Conservation (phyloP, 2,329 filamentous ascomycete genomes). For the Diaporthe longicolla region DNA sequence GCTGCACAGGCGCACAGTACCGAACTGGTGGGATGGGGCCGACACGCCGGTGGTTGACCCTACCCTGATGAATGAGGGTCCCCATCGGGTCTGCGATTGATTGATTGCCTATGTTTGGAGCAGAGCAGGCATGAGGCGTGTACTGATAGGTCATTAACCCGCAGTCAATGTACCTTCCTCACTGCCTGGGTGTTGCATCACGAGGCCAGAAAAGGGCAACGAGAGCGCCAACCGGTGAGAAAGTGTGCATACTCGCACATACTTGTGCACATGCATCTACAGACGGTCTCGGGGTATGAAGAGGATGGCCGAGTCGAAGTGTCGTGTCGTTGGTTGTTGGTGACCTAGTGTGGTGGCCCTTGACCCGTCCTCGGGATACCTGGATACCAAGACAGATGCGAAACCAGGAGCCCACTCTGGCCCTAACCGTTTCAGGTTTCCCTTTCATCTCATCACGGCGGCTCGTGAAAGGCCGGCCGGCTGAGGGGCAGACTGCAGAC, state of each 20-base stretch:
- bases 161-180: not conserved
- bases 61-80: conserved; percentile 26
- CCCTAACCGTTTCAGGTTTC: conserved; percentile 33
- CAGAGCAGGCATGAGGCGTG: not conserved
- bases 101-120: conserved; percentile 35
- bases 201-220: not conserved
- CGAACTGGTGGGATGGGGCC: conserved; percentile 32
- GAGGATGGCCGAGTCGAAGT: not conserved
- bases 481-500: not conserved
- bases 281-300: not conserved
- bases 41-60: conserved; percentile 27
- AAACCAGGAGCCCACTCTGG: conserved; percentile 31
- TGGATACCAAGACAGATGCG: conserved; percentile 26
- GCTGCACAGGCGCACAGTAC: conserved; percentile 30
- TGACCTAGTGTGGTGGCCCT: not conserved
- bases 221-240: not conserved
- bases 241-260: too few species aligned
- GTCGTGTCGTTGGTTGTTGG: not conserved
- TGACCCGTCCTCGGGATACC: conserved; percentile 22
- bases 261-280: not conserved
- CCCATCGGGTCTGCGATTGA: conserved; percentile 31
- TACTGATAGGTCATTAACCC: too few species aligned
- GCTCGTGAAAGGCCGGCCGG: conserved; percentile 25
- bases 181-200: not conserved
- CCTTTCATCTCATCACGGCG: conserved; percentile 30